phyloP scores from a whole-genome alignment of 164 flowering plant species.

The Piper longum region DNA sequence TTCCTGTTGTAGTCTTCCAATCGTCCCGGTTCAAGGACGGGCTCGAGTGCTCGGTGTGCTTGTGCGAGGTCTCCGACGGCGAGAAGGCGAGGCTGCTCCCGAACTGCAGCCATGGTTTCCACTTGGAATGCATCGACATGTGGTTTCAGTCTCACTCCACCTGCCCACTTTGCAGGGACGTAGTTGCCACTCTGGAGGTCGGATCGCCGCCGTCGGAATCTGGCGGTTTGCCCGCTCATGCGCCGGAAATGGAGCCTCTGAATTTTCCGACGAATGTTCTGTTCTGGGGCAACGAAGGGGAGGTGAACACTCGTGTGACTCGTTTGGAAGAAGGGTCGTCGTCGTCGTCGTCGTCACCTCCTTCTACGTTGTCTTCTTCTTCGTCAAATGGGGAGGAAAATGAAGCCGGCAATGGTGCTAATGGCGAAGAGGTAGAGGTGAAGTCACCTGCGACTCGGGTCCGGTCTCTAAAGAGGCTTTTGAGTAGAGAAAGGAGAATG shows the following conservation, averaged over 20 bases:
- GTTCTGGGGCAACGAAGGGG: conserved; percentile 1
- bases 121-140: conserved; percentile 62
- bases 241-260: neutral
- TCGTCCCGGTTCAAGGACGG: conserved; percentile 24
- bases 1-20: conserved; percentile 22
- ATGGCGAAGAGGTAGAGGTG: neutral
- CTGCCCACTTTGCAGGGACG: conserved; percentile 45
- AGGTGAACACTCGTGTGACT: neutral
- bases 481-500: conserved; percentile 2
- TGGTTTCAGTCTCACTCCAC: conserved; percentile 63
- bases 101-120: conserved; percentile 52
- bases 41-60: conserved; percentile 49
- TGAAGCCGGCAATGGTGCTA: neutral
- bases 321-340: neutral
- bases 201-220: neutral
- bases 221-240: neutral
- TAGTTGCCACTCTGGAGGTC: conserved; percentile 6
- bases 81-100: conserved; percentile 44
- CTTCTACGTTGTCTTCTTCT: neutral
- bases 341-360: too few relatives aligned
- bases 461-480: conserved; percentile 1
- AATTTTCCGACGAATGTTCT: conserved; percentile 4
- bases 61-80: conserved; percentile 32
- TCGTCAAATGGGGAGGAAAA: neutral
- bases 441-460: conserved; percentile 3